Evolutionary conservation across 257 asterid genomes (phyloP).

Genomic region (Verbena officinalis): DNA sequence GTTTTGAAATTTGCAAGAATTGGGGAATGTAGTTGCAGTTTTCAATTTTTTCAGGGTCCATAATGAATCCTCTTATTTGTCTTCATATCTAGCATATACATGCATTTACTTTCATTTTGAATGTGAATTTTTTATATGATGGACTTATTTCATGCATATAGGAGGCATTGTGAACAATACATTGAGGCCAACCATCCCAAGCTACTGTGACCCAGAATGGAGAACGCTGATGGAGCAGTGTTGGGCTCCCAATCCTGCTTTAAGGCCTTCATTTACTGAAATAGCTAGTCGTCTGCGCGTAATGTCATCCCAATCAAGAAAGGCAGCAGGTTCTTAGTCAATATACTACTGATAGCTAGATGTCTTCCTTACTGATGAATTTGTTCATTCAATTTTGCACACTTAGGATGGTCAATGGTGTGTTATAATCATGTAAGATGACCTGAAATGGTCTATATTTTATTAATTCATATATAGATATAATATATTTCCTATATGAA

Average conservation of each 20-base stretch:
- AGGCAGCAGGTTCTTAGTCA: constrained; percentile 40
- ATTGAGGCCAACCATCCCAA: constrained; percentile 89
- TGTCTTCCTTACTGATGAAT: constrained; percentile 20
- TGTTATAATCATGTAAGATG: neutral
- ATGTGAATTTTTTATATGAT: neutral
- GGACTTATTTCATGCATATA: constrained; percentile 22
- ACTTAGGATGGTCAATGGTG: constrained; percentile 12
- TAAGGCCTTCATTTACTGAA: constrained; percentile 82
- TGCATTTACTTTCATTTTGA: neutral
- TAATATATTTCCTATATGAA: too few species aligned
- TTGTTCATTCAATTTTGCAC: constrained; percentile 39
- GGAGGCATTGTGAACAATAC: constrained; percentile 97
- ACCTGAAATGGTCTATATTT: constrained; percentile 10
- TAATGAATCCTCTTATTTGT: too few species aligned
- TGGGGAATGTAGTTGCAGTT: too few species aligned
- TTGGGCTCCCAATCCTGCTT: constrained; percentile 88
- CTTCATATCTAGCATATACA: too few species aligned
- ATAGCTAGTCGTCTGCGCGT: constrained; percentile 75
- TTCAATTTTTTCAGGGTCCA: too few species aligned
- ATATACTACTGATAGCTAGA: constrained; percentile 20
- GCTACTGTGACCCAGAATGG: constrained; percentile 91
- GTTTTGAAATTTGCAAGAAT: too few species aligned
- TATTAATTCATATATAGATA: too few species aligned
- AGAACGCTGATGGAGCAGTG: constrained; percentile 84
- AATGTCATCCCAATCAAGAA: constrained; percentile 63